Percentiles rank a stretch among this genome's conserved stretches.
These are phyloP conservation scores for Cladorrhinum samala DNA, from an alignment of 495 filamentous ascomycete species.

Conservation along the genomic window DNA sequence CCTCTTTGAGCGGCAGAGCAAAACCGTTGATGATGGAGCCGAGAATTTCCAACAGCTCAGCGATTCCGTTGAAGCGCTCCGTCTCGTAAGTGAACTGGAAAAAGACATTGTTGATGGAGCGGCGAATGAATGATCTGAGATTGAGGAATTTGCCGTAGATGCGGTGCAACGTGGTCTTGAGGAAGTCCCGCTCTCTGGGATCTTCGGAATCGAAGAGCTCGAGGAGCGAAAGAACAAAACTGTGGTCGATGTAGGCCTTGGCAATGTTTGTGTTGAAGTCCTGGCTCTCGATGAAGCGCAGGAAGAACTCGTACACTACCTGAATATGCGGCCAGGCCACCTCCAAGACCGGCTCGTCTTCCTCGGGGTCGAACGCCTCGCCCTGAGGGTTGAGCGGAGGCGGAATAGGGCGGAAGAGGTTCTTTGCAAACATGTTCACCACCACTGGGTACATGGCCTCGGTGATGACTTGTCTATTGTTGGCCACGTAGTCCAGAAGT, in stretches of 20 bases:
- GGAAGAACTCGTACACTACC: slow-evolving; percentile 99
- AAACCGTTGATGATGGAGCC: slow-evolving; percentile 99
- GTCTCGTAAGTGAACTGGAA: slow-evolving; percentile 99
- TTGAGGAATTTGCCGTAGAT: slow-evolving; percentile 99
- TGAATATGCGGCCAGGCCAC: slow-evolving; percentile 99
- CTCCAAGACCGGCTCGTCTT: slow-evolving; percentile 96
- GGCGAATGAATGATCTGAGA: slow-evolving; percentile 89
- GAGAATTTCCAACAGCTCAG: slow-evolving; percentile 91
- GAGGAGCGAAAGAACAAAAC: slow-evolving; percentile 94
- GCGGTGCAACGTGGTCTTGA: slow-evolving; percentile 95
- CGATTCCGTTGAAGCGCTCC: slow-evolving; percentile 96
- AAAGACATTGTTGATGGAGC: slow-evolving; percentile 99
- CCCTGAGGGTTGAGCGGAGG: slow-evolving; percentile 96
- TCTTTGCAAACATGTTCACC: slow-evolving; percentile 99
- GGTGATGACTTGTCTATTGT: slow-evolving; percentile 96
- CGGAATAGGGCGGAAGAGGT: slow-evolving; percentile 93
- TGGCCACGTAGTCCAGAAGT: slow-evolving; percentile 94
- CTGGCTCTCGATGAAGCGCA: slow-evolving; percentile 97
- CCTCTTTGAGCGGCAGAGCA: slow-evolving; percentile 93
- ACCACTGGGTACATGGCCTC: slow-evolving; percentile 98
- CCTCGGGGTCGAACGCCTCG: slow-evolving; percentile 97
- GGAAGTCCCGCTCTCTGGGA: slow-evolving; percentile 90
- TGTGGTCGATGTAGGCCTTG: slow-evolving; percentile 97
- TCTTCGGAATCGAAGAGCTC: slow-evolving; percentile 99
- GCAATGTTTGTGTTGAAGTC: slow-evolving; percentile 99